Evolutionary conservation across 176 grass and related monocot genomes (phyloP).

Genomic region (Rhynchospora pubera): DNA sequence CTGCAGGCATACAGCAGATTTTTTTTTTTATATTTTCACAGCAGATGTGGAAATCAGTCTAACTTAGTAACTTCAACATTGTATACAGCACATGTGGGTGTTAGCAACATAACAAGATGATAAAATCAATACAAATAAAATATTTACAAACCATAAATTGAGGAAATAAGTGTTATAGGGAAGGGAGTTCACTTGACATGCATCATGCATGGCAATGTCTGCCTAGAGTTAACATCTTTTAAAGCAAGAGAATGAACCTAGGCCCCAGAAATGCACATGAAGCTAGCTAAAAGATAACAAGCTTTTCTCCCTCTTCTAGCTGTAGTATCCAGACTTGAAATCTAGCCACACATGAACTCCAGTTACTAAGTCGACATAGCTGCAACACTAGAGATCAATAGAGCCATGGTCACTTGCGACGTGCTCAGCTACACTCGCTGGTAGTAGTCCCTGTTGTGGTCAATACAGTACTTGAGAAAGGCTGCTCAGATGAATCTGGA

Average conservation of each 20-base stretch:
- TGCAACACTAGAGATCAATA: neutral
- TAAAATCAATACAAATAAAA: neutral
- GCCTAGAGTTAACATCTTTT: slow-evolving; percentile 6
- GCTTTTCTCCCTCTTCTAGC: neutral
- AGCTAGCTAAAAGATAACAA: slow-evolving; percentile 21
- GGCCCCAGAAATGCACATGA: slow-evolving; percentile 22
- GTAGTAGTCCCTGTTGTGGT: neutral
- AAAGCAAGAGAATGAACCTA: slow-evolving; percentile 14
- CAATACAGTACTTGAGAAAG: slow-evolving; percentile 11
- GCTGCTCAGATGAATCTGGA: neutral
- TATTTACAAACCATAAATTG: neutral
- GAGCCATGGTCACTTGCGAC: neutral
- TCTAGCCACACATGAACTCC: slow-evolving; percentile 14
- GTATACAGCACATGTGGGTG: no score
- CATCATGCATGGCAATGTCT: neutral
- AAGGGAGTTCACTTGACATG: neutral
- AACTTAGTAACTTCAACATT: no score
- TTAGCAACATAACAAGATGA: neutral
- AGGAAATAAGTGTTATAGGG: neutral
- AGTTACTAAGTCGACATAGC: neutral
- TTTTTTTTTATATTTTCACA: no score
- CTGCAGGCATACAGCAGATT: no score
- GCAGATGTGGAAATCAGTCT: no score
- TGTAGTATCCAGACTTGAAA: slow-evolving; percentile 6
- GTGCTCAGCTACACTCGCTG: neutral